Percentiles rank a stretch among this genome's conserved stretches.
These are phyloP conservation scores for Marasmius sp. DNA, from an alignment of 1,284 basidiomycete species.

Conservation along the genomic window DNA sequence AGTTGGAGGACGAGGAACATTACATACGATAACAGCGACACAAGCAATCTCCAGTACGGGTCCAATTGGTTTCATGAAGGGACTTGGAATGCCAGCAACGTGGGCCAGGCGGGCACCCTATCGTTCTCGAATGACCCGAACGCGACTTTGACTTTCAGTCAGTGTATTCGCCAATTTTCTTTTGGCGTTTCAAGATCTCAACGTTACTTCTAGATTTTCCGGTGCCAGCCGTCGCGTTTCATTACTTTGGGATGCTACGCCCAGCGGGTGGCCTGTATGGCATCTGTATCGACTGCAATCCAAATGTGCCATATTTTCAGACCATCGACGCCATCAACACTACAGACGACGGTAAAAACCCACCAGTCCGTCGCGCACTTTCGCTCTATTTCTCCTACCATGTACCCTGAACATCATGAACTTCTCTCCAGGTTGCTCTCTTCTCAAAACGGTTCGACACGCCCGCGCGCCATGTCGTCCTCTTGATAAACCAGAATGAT, in stretches of 20 bases:
- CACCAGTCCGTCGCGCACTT: slow-evolving; percentile 21
- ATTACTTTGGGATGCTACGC: slow-evolving; percentile 28
- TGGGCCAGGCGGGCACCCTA: slow-evolving; percentile 27
- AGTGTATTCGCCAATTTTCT: slow-evolving; percentile 2
- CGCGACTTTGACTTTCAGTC: slow-evolving; percentile 30
- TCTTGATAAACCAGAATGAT: slow-evolving; percentile 1
- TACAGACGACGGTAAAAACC: slow-evolving; percentile 27
- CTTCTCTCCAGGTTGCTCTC: slow-evolving; percentile 21
- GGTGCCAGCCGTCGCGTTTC: slow-evolving; percentile 28
- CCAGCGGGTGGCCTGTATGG: slow-evolving; percentile 17
- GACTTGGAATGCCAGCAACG: slow-evolving; percentile 26
- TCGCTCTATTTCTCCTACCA: neutral
- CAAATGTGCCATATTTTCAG: slow-evolving; percentile 22
- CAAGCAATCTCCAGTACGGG: slow-evolving; percentile 20
- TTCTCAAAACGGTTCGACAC: slow-evolving; percentile 2
- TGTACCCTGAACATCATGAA: slow-evolving; percentile 17
- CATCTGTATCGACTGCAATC: slow-evolving; percentile 27
- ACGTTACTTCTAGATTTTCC: slow-evolving; percentile 5
- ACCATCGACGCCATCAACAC: slow-evolving; percentile 25
- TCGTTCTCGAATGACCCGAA: slow-evolving; percentile 20
- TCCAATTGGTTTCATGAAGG: slow-evolving; percentile 24
- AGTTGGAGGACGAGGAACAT: slow-evolving; percentile 8
- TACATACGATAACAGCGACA: slow-evolving; percentile 26
- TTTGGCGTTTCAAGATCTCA: neutral
- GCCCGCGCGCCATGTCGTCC: neutral